These are phyloP conservation scores for Perilla frutescens DNA, from an alignment of 257 asterid genomes.

Conservation along the genomic window DNA sequence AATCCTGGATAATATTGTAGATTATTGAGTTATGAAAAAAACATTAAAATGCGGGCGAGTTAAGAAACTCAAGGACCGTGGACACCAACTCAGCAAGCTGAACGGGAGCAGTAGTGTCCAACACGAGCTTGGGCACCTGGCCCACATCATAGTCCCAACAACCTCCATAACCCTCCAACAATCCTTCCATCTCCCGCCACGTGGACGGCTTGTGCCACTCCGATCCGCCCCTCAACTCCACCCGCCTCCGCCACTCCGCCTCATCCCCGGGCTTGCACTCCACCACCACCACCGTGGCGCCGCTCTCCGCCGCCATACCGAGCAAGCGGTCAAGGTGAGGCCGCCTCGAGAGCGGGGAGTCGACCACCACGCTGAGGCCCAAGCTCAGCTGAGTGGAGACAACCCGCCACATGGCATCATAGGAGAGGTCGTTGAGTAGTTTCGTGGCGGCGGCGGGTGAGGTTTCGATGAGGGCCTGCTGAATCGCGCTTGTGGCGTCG, in stretches of 20 bases:
- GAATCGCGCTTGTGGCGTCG: conserved; percentile 53
- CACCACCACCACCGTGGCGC: conserved; percentile 48
- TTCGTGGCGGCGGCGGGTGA: conserved; percentile 43
- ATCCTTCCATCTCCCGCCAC: conserved; percentile 69
- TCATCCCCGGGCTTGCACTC: conserved; percentile 71
- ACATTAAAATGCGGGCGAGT: conserved; percentile 3
- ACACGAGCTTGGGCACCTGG: conserved; percentile 54
- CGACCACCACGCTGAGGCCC: conserved; percentile 63
- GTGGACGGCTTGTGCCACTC: conserved; percentile 76
- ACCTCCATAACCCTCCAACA: conserved; percentile 64
- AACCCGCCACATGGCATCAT: conserved; percentile 65
- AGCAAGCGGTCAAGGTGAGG: conserved; percentile 54
- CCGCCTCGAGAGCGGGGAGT: conserved; percentile 70
- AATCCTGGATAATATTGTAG: not conserved
- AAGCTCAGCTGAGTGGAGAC: conserved; percentile 57
- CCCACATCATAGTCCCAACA: conserved; percentile 84
- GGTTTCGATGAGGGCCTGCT: conserved; percentile 40
- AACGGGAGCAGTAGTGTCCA: conserved; percentile 63
- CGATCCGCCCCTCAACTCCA: conserved; percentile 56
- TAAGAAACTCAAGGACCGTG: conserved; percentile 46
- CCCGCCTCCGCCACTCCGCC: conserved; percentile 69
- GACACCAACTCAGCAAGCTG: conserved; percentile 45
- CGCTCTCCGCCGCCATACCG: conserved; percentile 37
- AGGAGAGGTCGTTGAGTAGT: conserved; percentile 70
- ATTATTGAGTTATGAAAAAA: too few relatives aligned